Base-by-base conservation (phyloP, 2,329 filamentous ascomycete species). In the Pestalotiopsis sp. region DNA sequence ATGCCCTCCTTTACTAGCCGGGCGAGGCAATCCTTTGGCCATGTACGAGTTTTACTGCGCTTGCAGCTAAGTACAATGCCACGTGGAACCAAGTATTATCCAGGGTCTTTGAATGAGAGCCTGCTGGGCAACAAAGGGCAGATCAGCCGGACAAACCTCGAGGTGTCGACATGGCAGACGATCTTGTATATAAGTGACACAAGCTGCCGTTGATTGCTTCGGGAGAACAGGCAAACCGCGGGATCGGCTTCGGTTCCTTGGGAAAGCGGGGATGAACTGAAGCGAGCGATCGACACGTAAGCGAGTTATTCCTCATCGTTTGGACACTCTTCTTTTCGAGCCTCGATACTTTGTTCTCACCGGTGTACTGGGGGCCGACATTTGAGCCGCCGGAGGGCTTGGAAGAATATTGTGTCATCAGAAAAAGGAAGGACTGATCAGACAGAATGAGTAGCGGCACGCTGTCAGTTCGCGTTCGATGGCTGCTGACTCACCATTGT, bases 81-180 rank as follows among this genome's bases (percentile, higher is more conserved):
- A 67, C 66, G 66, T 67, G 66, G 66, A 67, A 62, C 23, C 66
- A 59, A 36, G 59, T 59, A n/a, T 62, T 20, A 3, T 52, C 17
- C 45, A n/a, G 45, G 27, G 27, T 27, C 20, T 23, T 31, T 27
- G 11, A 27, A 12, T 59, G 20, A 52, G 45, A 9, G 7, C n/a
- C 45, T n/a, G 45, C 17, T 17, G 14, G 17, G 14, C 17, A 25
- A 25, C 25, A 25, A 25, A 25, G 25, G 25, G 25, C 25, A 25
- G 25, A 25, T 52, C 45, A 52, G 45, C 17, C 45, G 14, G 45
- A n/a, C 45, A 7, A 9, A n/a, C 17, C 17, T n/a, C 17, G 17
- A 52, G 17, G 20, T 52, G 4, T 52, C 45, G 45, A 52, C 9
- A 52, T 52, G 9, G 45, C 20, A 52, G 7, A 23, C 17, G 17